Base-by-base conservation (phyloP, 2,329 filamentous ascomycete species). In the Microsporum canis region DNA sequence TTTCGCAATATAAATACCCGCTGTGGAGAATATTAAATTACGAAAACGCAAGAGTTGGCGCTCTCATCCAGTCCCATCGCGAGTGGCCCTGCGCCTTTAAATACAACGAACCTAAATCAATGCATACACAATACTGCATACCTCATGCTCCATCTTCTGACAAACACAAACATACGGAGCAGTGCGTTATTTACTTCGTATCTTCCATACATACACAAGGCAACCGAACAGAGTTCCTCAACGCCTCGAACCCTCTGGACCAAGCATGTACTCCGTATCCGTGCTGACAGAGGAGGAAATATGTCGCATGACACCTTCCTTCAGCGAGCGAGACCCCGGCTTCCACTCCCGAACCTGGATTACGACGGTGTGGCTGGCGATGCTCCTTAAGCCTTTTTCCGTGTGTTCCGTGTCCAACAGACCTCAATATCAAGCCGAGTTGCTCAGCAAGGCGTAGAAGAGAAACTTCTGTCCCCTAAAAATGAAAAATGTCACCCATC, bases 301-400 rank as follows among this genome's bases (percentile, higher is more conserved):
- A 14, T 55, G 49, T 55, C 49, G 49, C 49, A 55, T 55, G 49
- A 55, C 49, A 55, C 49, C 49, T 53, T 29, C 49, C 33, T 17
- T 23, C 5, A 36, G 49, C 29, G 7, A 36, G 7, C 5, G 23
- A 7, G 29, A 33, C 45, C 27, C 45, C 27, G 31, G 49, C 49
- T 31, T 34, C 31, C 6, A n/a, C 14, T 55, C 49, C 49, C n/a
- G 12, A 36, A n/a, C 12, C 49, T 55, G 49, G 33, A 36, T 8
- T 49, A 31, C 31, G 14, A 55, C 17, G 49, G 8, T 36, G 49
- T 23, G 31, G 49, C 31, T 34, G 7, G 31, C 14, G 14, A 36
- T 55, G 49, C 49, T 34, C 1, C 31, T n/a, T n/a, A 14, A 36
- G 14, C 12, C n/a, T 55, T 34, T 31, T 31, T 49, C 45, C 45